Base-by-base conservation (phyloP, 108 stramenopile species). In the Discostella stelligeroides region DNA sequence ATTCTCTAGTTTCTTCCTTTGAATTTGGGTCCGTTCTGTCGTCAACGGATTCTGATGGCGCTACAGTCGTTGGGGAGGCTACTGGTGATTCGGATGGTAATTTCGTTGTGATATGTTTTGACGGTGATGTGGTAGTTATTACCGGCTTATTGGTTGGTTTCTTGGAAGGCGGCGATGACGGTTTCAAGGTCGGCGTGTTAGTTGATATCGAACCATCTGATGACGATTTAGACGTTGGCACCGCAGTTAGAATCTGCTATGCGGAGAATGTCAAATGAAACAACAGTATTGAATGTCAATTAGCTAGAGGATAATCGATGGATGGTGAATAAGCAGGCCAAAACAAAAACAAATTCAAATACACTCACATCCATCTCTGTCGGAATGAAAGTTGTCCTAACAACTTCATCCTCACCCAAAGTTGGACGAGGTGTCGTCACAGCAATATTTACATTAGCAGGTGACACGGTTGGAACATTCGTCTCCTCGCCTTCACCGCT, bases 91-190 rank as follows among this genome's bases (percentile, higher is more conserved):
- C 48, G 48, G 48, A 20, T 50, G 49, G 49, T 8, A 9, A 50
- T 1, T 21, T 21, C 49, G 23, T 50, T 21, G 0, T 1, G 4
- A 50, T 50, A 50, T 25, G 23, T 50, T 24, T 0, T 8, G 21
- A 24, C 49, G 49, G 49, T 20, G 49, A 50, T 50, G 49, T 6
- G 7, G 48, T 49, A 6, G 48, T n/a, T n/a, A n/a, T n/a, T n/a
- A n/a, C n/a, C n/a, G n/a, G n/a, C n/a, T n/a, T n/a, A n/a, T n/a
- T n/a, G n/a, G n/a, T n/a, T n/a, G n/a, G n/a, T n/a, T n/a, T n/a
- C n/a, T n/a, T n/a, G n/a, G n/a, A n/a, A n/a, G n/a, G n/a, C n/a
- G n/a, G n/a, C n/a, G n/a, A n/a, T n/a, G n/a, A n/a, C n/a, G n/a
- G n/a, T n/a, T n/a, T 1, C 48, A 49, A n/a, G 21, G 48, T 50